Percentiles rank a stretch among this genome's conserved stretches.
phyloP scores from a whole-genome alignment of 805 yeast species.

The Peterozyma toletana region DNA sequence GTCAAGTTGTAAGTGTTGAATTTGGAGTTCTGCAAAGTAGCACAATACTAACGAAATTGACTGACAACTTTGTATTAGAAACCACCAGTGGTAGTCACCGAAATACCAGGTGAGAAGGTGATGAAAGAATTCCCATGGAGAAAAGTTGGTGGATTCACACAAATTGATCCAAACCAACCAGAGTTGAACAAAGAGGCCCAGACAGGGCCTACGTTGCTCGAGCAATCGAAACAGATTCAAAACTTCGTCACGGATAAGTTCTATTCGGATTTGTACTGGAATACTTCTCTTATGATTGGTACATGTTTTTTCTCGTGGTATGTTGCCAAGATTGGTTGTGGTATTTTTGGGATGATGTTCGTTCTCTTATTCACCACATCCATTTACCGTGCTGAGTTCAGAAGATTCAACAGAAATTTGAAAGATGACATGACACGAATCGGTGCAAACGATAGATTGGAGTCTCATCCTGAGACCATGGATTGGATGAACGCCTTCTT shows the following conservation, averaged over 20 bases:
- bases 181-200: conserved; percentile 11
- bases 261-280: conserved; percentile 68
- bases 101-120: neutral
- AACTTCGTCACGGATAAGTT: conserved; percentile 62
- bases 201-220: neutral
- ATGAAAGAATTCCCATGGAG: conserved; percentile 24
- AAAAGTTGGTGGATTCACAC: conserved; percentile 21
- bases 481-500: conserved; percentile 75
- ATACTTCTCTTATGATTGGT: conserved; percentile 56
- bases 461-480: conserved; percentile 63
- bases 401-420: conserved; percentile 67
- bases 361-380: conserved; percentile 57
- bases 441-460: conserved; percentile 55
- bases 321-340: conserved; percentile 55
- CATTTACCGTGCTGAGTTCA: conserved; percentile 63
- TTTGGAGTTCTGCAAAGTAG: no score
- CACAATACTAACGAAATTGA: no score
- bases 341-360: conserved; percentile 53
- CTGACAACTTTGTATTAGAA: no score
- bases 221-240: conserved; percentile 33
- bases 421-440: conserved; percentile 71
- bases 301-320: conserved; percentile 71
- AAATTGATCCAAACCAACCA: conserved; percentile 18
- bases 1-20: no score
- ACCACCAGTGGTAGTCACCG: no score